These are phyloP conservation scores for Trichoderma sp. DNA, from an alignment of 2,329 filamentous ascomycete genomes.

Conservation along the genomic window DNA sequence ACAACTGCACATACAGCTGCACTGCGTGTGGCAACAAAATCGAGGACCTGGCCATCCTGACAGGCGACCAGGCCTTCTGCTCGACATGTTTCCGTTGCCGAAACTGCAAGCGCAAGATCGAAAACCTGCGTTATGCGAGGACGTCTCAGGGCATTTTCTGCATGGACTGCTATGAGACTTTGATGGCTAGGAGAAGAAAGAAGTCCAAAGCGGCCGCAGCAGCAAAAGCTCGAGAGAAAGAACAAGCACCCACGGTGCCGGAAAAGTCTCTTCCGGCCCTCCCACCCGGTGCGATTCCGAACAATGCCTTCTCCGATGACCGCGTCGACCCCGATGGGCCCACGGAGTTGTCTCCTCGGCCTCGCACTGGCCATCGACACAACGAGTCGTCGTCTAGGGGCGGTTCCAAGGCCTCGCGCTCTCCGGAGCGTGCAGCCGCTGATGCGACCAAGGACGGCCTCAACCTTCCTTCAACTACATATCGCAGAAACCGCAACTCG, in stretches of 20 bases:
- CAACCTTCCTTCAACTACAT: conserved; percentile 71
- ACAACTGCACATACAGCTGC: conserved; percentile 99
- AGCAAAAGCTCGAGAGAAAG: conserved; percentile 62
- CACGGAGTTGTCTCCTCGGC: conserved; percentile 66
- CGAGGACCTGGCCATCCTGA: conserved; percentile 94
- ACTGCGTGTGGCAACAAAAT: conserved; percentile 97
- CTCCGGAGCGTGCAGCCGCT: conserved; percentile 51
- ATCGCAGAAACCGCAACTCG: conserved; percentile 75
- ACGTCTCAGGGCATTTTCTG: conserved; percentile 99
- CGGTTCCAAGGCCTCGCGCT: conserved; percentile 50
- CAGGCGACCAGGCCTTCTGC: conserved; percentile 96
- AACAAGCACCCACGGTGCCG: conserved; percentile 64
- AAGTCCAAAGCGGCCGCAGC: conserved; percentile 67
- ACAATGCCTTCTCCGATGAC: conserved; percentile 60
- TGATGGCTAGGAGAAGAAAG: conserved; percentile 91
- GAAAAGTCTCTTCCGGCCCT: conserved; percentile 94
- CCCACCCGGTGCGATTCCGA: conserved; percentile 69
- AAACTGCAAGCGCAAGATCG: conserved; percentile 98
- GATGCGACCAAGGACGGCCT: conserved; percentile 55
- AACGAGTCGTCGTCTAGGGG: conserved; percentile 56
- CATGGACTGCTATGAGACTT: conserved; percentile 96
- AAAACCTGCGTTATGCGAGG: conserved; percentile 94
- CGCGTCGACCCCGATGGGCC: conserved; percentile 58
- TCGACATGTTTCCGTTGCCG: conserved; percentile 95
- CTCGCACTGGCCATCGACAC: conserved; percentile 49